Base-by-base conservation (phyloP, 2,329 filamentous ascomycete genomes). In the Phialophora verrucosa region DNA sequence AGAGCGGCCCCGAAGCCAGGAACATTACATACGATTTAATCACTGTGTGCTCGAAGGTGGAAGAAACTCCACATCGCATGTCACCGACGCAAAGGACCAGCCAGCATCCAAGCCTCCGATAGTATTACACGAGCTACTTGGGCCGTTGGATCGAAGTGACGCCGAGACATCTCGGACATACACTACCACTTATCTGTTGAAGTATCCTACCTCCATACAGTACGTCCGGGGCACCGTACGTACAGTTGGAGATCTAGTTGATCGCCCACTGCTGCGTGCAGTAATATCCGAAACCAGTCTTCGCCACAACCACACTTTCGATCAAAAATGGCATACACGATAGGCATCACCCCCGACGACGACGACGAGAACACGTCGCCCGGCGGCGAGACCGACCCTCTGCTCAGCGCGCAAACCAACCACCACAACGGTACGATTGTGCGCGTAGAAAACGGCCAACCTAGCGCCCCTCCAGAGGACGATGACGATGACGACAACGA, bases 361-460 rank as follows among this genome's bases (percentile, higher is more conserved):
- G 32, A 35, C 32, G 32, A 35, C 32, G 32, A 35, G 11, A 35
- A 35, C 11, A 25, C 32, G n/a, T 23, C 31, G 10, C 54, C 60
- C 27, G 64, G 65, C 27, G 64, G 65, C 47, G 70, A 72, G 51
- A 65, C 58, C 38, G 69, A 62, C 55, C 63, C 69, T 44, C 65
- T 71, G 14, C 69, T 72, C 42, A 31, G 31, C 50, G 29, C 10
- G 29, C 49, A 50, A 31, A 14, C 53, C 44, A 59, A 63, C 31
- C 7, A 35, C 44, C 61, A 61, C 10, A 29, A 51, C 49, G 35
- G 23, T 31, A 64, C 58, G 50, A 3, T 51, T 10, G 49, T 29
- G 49, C 49, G 38, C 2, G 17, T 44, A 5, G 38, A n/a, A 44
- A 44, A 51, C 20, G 20, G 56, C 6, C 32, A 53, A 11, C 27